These are phyloP conservation scores for Neurospora intermedia DNA, from an alignment of 495 filamentous ascomycete species.

Conservation along the genomic window DNA sequence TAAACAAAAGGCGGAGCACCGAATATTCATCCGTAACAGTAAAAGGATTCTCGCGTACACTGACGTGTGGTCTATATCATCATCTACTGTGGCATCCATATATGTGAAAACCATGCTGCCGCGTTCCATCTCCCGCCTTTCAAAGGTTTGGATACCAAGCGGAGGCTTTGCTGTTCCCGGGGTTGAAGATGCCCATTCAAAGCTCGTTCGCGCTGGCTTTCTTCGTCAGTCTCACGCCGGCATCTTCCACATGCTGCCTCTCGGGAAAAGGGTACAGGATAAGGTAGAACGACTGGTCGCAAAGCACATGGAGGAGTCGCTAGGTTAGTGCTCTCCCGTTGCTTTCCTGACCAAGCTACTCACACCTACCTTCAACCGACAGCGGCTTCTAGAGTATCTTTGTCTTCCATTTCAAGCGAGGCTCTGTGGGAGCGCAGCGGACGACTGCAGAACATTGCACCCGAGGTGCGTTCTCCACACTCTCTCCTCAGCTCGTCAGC, in stretches of 20 bases:
- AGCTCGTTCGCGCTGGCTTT: constrained; percentile 69
- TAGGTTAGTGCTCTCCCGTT: constrained; percentile 43
- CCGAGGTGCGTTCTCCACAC: constrained; percentile 28
- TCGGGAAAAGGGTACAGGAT: constrained; percentile 81
- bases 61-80: neutral
- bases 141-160: constrained; percentile 67
- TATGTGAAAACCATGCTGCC: constrained; percentile 10
- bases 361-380: neutral
- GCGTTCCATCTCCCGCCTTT: constrained; percentile 38
- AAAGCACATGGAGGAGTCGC: constrained; percentile 64
- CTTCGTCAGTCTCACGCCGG: constrained; percentile 81
- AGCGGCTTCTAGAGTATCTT: constrained; percentile 79
- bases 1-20: neutral
- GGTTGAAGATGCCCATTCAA: constrained; percentile 57
- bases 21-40: neutral
- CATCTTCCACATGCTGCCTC: constrained; percentile 83
- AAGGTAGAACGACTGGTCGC: constrained; percentile 82
- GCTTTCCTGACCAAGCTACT: neutral
- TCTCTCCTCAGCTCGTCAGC: neutral
- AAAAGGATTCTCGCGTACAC: neutral
- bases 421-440: constrained; percentile 63
- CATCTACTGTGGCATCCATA: neutral
- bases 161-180: constrained; percentile 50
- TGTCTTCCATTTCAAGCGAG: constrained; percentile 82
- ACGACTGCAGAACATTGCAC: constrained; percentile 24